A percentile compares a stretch with the other conserved stretches of the same genome.
These are phyloP conservation scores for Halenospora varia DNA, from an alignment of 495 filamentous ascomycete genomes.

Conservation along the genomic window DNA sequence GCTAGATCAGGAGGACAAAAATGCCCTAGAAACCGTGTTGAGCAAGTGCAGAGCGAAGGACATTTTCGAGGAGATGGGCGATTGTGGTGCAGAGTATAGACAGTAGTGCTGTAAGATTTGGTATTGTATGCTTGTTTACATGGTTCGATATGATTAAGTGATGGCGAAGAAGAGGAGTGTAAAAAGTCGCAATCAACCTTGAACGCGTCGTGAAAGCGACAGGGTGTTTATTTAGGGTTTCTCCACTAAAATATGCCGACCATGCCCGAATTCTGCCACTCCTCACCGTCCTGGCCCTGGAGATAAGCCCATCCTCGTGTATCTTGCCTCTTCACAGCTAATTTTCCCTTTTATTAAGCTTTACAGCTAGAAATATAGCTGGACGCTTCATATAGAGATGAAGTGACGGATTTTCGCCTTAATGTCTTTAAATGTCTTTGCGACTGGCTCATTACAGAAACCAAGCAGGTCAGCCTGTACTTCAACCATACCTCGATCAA, in stretches of 20 bases:
- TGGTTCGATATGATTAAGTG: background rate
- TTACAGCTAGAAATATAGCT: too few relatives aligned
- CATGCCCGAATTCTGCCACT: too few relatives aligned
- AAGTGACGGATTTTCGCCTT: too few relatives aligned
- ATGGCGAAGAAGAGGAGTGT: background rate
- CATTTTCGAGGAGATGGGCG: conserved; percentile 36
- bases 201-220: too few relatives aligned
- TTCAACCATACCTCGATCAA: background rate
- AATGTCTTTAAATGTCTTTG: too few relatives aligned
- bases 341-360: too few relatives aligned
- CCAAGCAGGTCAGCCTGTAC: background rate
- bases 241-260: too few relatives aligned
- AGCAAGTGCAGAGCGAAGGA: conserved; percentile 17
- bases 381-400: too few relatives aligned
- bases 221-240: too few relatives aligned
- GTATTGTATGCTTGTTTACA: background rate
- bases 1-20: conserved; percentile 27
- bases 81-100: conserved; percentile 41
- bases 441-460: background rate
- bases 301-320: too few relatives aligned
- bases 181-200: conserved; percentile 1
- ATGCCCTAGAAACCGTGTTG: conserved; percentile 23
- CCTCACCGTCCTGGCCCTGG: too few relatives aligned
- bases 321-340: too few relatives aligned
- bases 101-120: conserved; percentile 10